These are phyloP conservation scores for Sungouiella thailandica DNA, from an alignment of 805 yeast species.

Conservation along the genomic window DNA sequence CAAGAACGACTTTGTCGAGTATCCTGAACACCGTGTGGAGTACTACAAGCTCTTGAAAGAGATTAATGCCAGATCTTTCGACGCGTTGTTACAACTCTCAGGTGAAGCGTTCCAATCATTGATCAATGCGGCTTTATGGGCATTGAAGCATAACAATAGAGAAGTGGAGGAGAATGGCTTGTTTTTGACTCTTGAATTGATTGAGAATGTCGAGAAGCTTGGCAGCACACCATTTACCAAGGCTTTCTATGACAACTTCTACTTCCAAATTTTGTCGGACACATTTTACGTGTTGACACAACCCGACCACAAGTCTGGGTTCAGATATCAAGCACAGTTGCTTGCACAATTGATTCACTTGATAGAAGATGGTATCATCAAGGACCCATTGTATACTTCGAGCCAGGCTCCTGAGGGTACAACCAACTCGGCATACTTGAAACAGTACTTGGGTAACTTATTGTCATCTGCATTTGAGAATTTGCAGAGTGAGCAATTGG, in stretches of 20 bases:
- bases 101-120: constrained; percentile 89
- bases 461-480: constrained; percentile 89
- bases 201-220: constrained; percentile 76
- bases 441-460: constrained; percentile 76
- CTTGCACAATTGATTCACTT: constrained; percentile 78
- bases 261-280: constrained; percentile 84
- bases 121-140: constrained; percentile 95
- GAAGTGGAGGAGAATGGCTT: constrained; percentile 94
- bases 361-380: constrained; percentile 70
- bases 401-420: constrained; percentile 85
- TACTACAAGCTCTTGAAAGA: constrained; percentile 87
- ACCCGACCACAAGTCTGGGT: constrained; percentile 96
- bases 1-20: constrained; percentile 90
- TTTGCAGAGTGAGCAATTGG: constrained; percentile 75
- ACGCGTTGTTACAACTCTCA: constrained; percentile 81
- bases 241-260: constrained; percentile 84
- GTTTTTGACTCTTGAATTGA: constrained; percentile 73
- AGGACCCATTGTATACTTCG: constrained; percentile 72
- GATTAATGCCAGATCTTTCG: constrained; percentile 79
- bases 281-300: constrained; percentile 92
- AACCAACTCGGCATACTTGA: constrained; percentile 70
- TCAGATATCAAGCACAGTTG: constrained; percentile 79
- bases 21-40: constrained; percentile 96
- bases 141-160: constrained; percentile 94
- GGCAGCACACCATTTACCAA: constrained; percentile 70